These are phyloP conservation scores for Neurospora sp. DNA, from an alignment of 495 filamentous ascomycete species.

Conservation along the genomic window DNA sequence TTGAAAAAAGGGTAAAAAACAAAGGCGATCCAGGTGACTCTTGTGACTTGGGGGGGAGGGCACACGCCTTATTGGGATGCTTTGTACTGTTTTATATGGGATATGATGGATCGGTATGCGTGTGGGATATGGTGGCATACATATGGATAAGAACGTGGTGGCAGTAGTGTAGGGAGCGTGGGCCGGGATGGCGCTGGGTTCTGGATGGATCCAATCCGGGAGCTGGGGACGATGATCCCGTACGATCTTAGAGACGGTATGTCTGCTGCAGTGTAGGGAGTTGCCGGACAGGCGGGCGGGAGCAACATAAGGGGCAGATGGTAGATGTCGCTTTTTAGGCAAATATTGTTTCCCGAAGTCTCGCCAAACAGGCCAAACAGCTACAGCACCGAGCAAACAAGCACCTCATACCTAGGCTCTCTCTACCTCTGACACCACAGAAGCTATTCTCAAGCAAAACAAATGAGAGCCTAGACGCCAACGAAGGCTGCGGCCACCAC, in stretches of 20 bases:
- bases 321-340: not conserved
- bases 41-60: conserved; percentile 1
- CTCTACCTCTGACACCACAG: not conserved
- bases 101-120: not conserved
- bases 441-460: not conserved
- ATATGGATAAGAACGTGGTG: not conserved
- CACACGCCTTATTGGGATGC: not conserved
- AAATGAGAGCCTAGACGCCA: not conserved
- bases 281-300: not conserved
- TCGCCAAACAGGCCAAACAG: not conserved
- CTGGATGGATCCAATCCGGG: not conserved
- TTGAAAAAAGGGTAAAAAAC: not conserved
- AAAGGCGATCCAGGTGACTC: conserved; percentile 4
- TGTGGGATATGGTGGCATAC: not conserved
- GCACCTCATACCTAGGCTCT: not conserved
- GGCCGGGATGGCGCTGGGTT: not conserved
- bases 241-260: not conserved
- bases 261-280: not conserved
- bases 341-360: not conserved
- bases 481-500: not conserved
- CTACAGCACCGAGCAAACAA: not conserved
- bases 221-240: not conserved
- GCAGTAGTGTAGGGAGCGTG: not conserved
- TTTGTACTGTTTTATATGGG: not conserved
- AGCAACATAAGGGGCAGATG: not conserved